These are phyloP conservation scores for Escallonia rubra DNA, from an alignment of 129 eudicot genomes.

Conservation along the genomic window DNA sequence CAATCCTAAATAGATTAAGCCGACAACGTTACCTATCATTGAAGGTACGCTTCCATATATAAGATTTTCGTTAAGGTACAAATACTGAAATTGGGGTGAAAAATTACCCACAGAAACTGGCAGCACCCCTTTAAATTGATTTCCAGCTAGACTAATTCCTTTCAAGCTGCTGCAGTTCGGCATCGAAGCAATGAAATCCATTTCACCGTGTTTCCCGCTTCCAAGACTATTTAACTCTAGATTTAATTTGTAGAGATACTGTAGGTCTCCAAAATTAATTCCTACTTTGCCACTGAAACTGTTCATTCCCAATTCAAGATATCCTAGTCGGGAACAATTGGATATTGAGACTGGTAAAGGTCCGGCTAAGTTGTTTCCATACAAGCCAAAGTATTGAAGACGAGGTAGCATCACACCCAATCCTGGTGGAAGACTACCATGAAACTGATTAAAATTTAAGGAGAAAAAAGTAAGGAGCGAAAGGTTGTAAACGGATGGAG, in stretches of 20 bases:
- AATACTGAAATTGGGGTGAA: constrained; percentile 9
- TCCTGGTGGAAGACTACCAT: constrained; percentile 9
- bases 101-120: constrained; percentile 28
- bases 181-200: constrained; percentile 13
- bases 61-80: constrained; percentile 6
- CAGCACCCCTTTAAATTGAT: constrained; percentile 19
- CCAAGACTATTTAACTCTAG: constrained; percentile 22
- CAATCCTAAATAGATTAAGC: background rate
- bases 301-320: constrained; percentile 21
- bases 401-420: constrained; percentile 10
- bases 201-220: constrained; percentile 31
- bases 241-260: background rate
- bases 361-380: background rate
- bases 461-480: background rate
- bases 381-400: background rate
- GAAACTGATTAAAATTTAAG: background rate
- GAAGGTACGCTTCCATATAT: constrained; percentile 24
- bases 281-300: constrained; percentile 33
- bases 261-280: constrained; percentile 7
- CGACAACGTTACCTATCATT: constrained; percentile 15
- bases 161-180: constrained; percentile 17
- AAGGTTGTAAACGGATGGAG: constrained; percentile 12
- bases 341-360: constrained; percentile 10
- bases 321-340: constrained; percentile 10
- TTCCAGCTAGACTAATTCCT: constrained; percentile 12